Evolutionary conservation across 129 eudicot species (phyloP), one percentile per base, ranked within the genome.

Genomic region (Tagetes erecta): DNA sequence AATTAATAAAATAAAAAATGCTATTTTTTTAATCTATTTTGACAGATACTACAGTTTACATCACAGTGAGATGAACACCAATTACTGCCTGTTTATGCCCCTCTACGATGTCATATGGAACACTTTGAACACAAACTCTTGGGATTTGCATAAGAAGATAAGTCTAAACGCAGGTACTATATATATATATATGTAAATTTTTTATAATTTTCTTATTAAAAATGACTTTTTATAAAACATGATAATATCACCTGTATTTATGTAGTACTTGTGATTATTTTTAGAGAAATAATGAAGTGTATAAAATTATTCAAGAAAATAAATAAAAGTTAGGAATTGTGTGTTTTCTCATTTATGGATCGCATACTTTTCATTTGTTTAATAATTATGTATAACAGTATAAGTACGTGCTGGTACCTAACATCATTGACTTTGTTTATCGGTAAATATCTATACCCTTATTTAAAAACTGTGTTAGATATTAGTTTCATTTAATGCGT

Each of bases 1-100:
- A 20, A 20, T 20, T 20, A 20, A 20, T 20, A 20, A 20, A 20
- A 20, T 20, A 20, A 20, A 20, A 20, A 20, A 20, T 20, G 27
- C 27, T 20, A 20, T 20, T 20, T 20, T 20, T 20, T 20, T 33
- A 2, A 33, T 59, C 9, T 56, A 3, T 60, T 60, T 62, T 62
- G 45, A 45, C 44, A 93, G 98, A 42, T 93, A 93, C 77, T 92
- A 89, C 76, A 87, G 90, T 85, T 60, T 90, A 20, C 98, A 93
- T 67, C 96, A 93, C 38, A 67, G 71, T 9, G 95, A 90, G 27
- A 90, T 71, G 88, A 79, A 65, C 44, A 80, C 85, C 59, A 93
- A 93, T 64, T 93, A 68, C 75, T 93, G 95, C 83, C 91, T 93
- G 14, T 93, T 93, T 78, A 90, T 93, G 98, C 98, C 98, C 9